Conservation (phyloP, 176 grass and related monocot genomes). For the Stipa capillata region DNA sequence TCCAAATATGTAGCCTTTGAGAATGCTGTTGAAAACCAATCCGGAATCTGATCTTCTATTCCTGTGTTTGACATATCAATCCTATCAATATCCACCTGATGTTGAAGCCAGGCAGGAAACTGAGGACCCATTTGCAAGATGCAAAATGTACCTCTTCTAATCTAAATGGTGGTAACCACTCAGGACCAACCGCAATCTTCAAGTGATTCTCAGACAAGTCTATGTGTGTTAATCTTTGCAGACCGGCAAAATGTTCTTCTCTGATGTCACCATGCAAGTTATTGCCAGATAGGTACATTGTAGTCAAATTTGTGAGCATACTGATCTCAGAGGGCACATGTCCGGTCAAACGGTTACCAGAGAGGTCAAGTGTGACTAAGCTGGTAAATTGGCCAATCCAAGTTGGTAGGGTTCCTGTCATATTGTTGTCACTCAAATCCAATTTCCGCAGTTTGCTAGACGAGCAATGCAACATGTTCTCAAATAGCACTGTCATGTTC, state of each 20-base stretch:
- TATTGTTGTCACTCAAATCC: background rate
- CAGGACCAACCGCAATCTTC: background rate
- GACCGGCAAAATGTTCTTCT: background rate
- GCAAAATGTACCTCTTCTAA: background rate
- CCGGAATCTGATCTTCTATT: background rate
- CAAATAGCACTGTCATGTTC: background rate
- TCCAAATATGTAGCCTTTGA: background rate
- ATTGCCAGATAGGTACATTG: background rate
- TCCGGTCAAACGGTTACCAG: background rate
- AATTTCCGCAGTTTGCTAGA: background rate
- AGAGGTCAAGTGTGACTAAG: background rate
- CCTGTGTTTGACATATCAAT: background rate
- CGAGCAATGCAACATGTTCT: background rate
- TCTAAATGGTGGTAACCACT: background rate
- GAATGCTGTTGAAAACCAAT: constrained; percentile 11
- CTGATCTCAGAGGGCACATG: constrained; percentile 9
- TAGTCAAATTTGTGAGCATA: background rate
- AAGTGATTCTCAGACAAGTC: background rate
- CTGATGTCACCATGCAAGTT: background rate
- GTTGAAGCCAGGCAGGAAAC: constrained; percentile 28
- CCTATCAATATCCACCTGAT: background rate
- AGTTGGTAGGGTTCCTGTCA: background rate
- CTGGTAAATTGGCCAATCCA: background rate
- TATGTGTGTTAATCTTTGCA: background rate
- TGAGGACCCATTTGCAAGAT: constrained; percentile 20